These are phyloP conservation scores for Saccharum hybrid DNA, from an alignment of 202 grass and related monocot species.

Conservation along the genomic window DNA sequence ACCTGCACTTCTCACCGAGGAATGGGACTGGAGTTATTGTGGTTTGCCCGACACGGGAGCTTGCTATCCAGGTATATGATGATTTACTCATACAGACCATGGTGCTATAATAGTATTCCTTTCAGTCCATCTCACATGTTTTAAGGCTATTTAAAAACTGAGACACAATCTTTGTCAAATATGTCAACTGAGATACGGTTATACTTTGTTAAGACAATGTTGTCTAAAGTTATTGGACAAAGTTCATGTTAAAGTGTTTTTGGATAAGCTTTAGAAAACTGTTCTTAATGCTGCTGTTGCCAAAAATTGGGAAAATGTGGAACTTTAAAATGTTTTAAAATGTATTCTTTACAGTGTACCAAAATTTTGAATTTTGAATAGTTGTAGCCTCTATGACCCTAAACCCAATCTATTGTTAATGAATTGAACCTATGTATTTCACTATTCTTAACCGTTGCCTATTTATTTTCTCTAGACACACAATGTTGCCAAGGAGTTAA, in stretches of 20 bases:
- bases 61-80: constrained; percentile 80
- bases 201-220: background rate
- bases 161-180: background rate
- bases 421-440: background rate
- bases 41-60: constrained; percentile 89
- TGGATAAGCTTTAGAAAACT: background rate
- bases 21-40: constrained; percentile 91
- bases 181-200: background rate
- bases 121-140: background rate
- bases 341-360: background rate
- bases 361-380: background rate
- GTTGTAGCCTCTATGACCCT: background rate
- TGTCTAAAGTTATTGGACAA: background rate
- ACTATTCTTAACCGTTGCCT: background rate
- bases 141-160: background rate
- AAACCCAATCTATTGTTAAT: background rate
- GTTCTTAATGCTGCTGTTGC: background rate
- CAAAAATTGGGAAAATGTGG: background rate
- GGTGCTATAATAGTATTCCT: background rate
- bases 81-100: constrained; percentile 9
- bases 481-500: constrained; percentile 91
- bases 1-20: constrained; percentile 62
- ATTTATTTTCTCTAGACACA: constrained; percentile 66
- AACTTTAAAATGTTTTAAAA: background rate
- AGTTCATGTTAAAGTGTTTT: background rate